phyloP scores from a whole-genome alignment of 179 eudicot species.

The Beta macrorhiza region DNA sequence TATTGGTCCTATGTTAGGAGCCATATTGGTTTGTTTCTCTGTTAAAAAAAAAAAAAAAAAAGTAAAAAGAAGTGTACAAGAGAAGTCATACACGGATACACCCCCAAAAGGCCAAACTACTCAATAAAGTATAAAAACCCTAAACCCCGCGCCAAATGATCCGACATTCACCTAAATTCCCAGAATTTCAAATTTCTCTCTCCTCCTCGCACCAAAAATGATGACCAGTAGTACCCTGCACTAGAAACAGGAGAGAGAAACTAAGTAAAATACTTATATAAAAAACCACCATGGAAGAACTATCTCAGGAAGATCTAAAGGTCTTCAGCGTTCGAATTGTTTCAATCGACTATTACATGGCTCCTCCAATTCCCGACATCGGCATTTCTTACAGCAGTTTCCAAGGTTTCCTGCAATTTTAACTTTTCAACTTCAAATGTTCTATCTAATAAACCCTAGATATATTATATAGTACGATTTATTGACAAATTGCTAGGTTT shows the following conservation, averaged over 20 bases:
- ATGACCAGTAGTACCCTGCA: background rate
- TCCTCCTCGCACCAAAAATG: background rate
- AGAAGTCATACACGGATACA: no score
- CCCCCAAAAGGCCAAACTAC: background rate
- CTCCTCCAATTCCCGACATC: slow-evolving; percentile 65
- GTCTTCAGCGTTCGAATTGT: slow-evolving; percentile 79
- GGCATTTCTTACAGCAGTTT: slow-evolving; percentile 74
- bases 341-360: slow-evolving; percentile 74
- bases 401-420: slow-evolving; percentile 48
- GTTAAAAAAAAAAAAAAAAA: no score
- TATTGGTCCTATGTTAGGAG: no score
- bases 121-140: background rate
- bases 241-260: background rate
- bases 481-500: slow-evolving; percentile 19
- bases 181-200: background rate
- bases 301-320: slow-evolving; percentile 34
- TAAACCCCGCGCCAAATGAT: slow-evolving; percentile 23
- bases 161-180: background rate
- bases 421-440: background rate
- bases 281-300: slow-evolving; percentile 33
- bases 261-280: background rate
- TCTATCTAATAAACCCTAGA: slow-evolving; percentile 16
- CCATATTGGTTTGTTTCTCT: no score
- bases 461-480: background rate
- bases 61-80: no score